A percentile compares a stretch with the other conserved stretches of the same genome.
phyloP scores from a whole-genome alignment of 345 rosid genomes.

The Ricinus communis region DNA sequence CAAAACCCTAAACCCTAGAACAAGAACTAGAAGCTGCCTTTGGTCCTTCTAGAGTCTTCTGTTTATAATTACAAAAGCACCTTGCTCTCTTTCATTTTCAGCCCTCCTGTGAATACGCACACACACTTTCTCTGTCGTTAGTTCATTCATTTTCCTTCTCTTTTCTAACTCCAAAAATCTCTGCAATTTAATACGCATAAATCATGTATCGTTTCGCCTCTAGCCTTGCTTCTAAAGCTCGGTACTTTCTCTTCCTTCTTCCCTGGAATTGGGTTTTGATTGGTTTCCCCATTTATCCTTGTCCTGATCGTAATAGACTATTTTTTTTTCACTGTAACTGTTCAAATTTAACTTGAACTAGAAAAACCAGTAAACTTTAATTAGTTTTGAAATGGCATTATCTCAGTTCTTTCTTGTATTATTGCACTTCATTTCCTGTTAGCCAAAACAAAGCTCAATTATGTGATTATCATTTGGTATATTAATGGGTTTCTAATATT shows the following conservation, averaged over 20 bases:
- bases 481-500: background rate
- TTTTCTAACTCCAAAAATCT: background rate
- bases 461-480: background rate
- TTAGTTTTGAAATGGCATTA: too few relatives aligned
- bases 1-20: slow-evolving; percentile 65
- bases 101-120: background rate
- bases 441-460: background rate
- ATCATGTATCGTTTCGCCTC: slow-evolving; percentile 68
- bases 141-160: too few relatives aligned
- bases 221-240: slow-evolving; percentile 59
- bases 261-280: background rate
- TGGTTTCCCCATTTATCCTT: background rate
- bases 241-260: slow-evolving; percentile 24
- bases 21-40: slow-evolving; percentile 17
- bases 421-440: background rate
- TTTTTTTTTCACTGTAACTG: too few relatives aligned
- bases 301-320: too few relatives aligned
- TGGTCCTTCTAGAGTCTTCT: slow-evolving; percentile 59
- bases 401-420: background rate
- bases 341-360: too few relatives aligned
- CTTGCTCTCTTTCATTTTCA: background rate
- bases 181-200: background rate
- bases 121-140: background rate
- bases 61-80: slow-evolving; percentile 10
- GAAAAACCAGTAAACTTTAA: background rate